A percentile compares a stretch with the other conserved stretches of the same genome.
These are phyloP conservation scores for Aspergillus avenaceus DNA, from an alignment of 495 filamentous ascomycete genomes.

Conservation along the genomic window DNA sequence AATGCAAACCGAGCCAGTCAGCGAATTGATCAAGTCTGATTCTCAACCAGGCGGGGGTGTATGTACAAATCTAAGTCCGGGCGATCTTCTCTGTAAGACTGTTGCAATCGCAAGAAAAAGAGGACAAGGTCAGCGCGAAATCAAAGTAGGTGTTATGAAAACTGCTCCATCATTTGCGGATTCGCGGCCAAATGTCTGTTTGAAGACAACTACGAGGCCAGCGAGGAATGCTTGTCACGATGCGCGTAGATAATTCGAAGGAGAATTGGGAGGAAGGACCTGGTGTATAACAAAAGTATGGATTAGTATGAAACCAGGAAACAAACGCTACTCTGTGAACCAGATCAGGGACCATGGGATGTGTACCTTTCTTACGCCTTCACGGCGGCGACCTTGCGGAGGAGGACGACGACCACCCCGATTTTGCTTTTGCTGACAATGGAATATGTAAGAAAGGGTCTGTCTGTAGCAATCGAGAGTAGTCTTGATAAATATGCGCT, in stretches of 20 bases:
- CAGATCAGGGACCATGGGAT: background rate
- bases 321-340: background rate
- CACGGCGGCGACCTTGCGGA: constrained; percentile 60
- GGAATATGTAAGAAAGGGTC: constrained; percentile 12
- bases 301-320: constrained; percentile 19
- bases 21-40: constrained; percentile 11
- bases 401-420: constrained; percentile 53
- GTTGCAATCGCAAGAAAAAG: constrained; percentile 44
- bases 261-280: constrained; percentile 41
- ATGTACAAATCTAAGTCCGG: constrained; percentile 53
- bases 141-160: constrained; percentile 43
- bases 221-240: constrained; percentile 33
- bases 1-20: background rate
- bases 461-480: too few species aligned
- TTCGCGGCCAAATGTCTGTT: constrained; percentile 30
- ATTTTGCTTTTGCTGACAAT: constrained; percentile 23
- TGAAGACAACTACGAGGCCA: constrained; percentile 30
- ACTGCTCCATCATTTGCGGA: constrained; percentile 36
- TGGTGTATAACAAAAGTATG: constrained; percentile 24
- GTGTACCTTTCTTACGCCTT: constrained; percentile 78
- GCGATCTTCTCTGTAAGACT: constrained; percentile 53
- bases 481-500: too few species aligned
- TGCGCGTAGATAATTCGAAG: constrained; percentile 34
- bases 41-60: background rate
- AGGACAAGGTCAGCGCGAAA: constrained; percentile 54